phyloP scores from a whole-genome alignment of 31 red algal genomes.

The Bonnemaisonia californica region DNA sequence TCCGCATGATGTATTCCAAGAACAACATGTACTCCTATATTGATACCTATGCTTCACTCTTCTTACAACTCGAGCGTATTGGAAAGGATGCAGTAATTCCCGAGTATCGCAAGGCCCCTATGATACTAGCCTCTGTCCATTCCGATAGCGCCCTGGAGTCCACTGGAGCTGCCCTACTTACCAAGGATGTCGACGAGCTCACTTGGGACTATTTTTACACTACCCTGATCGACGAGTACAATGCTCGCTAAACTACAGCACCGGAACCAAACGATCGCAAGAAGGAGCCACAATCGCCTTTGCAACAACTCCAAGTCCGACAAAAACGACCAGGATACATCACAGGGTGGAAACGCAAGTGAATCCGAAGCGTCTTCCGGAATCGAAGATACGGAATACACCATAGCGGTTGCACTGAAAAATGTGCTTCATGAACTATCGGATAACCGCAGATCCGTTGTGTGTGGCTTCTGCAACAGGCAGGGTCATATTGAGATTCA shows the following conservation, averaged over 20 bases:
- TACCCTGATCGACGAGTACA: conserved; percentile 1
- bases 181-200: neutral
- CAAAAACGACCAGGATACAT: too few species aligned
- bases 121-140: neutral
- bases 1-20: neutral
- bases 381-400: too few species aligned
- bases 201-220: neutral
- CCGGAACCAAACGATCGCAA: neutral
- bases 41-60: neutral
- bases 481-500: too few species aligned
- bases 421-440: too few species aligned
- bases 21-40: neutral
- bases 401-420: too few species aligned
- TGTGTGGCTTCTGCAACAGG: too few species aligned
- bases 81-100: neutral
- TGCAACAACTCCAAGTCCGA: neutral
- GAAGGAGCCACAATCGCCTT: too few species aligned
- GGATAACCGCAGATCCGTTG: too few species aligned
- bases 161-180: neutral
- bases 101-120: neutral
- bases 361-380: too few species aligned
- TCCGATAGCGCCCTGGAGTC: neutral
- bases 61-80: neutral
- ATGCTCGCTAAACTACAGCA: neutral
- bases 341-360: too few species aligned